Base-by-base conservation (phyloP, 2,329 filamentous ascomycete species). In the Talaromyces piceae region DNA sequence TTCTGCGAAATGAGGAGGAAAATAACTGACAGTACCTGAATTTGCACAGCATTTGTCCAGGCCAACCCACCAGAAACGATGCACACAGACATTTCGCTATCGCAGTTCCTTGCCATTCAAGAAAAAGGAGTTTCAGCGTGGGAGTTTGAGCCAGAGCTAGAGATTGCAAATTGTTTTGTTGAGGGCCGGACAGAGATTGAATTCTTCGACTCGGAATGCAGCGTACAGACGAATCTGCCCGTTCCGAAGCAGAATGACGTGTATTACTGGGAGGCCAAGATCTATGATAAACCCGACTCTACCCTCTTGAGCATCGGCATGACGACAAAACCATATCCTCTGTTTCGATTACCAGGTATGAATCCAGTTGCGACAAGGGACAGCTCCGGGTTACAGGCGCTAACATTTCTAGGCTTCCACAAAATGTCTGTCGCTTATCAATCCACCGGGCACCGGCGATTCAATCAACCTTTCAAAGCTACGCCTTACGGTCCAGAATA, bases 101-200 rank as follows among this genome's bases (percentile, higher is more conserved):
- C 93, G 30, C 93, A 98, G 68, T 97, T 95, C 67, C 80, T 98
- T 53, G 93, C 93, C 39, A 98, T 98, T 59, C 93, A 98, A 73
- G 93, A 98, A 74, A 98, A 98, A 70, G 93, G 93, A 47, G 91
- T 98, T n/a, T 95, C 93, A 4, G 93, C 93, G 5, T 98, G 93
- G 93, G 93, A 98, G 69, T 98, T 98, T 63, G 93, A 97, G 69
- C 93, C 93, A n/a, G 93, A 98, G 69, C 75, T 97, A 30, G 93
- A 98, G 71, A 96, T 97, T 59, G 93, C 93, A 59, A 97, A 97
- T 71, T 98, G 93, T 70, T 98, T 98, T 66, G 93, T 98, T 57
- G 91, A 98, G 71, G 91, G 76, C 37, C 83, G 93, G 58, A 98
- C 93, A 9, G 93, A 98, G 69, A 95, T 98, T 57, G 93, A 98